Base-by-base conservation (phyloP, 768 basidiomycete genomes). In the Obba rivulosa region DNA sequence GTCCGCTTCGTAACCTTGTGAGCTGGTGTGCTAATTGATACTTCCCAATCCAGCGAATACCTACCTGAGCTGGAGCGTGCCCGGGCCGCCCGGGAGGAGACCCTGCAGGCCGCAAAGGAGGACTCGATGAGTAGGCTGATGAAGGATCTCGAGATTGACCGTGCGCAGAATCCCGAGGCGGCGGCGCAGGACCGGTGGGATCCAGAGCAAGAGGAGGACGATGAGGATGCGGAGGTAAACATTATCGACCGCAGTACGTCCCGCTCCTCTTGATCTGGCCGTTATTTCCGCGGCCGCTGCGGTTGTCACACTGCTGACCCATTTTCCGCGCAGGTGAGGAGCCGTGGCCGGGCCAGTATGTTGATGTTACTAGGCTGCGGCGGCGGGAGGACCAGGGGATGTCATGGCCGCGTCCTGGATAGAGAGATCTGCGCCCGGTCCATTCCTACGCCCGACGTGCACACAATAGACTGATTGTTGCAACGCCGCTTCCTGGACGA, bases 41-140 rank as follows among this genome's bases (percentile, higher is more conserved):
- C 28, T 31, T 5, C 28, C 28, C 13, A 31, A 20, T 24, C 1
- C 65, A 95, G 92, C 52, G 91, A 93, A 46, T 99, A 98, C 63
- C 76, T 92, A 28, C 93, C 94, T 0, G 94, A 97, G 61, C 76
- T 98, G 4, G 77, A 84, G 38, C 79, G 82, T 28, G 80, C 92
- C 16, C 78, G 79, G 14, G 75, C 73, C 8, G 70, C 73, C 3
- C 78, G 84, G 23, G 84, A 88, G 46, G 73, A 80, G 56, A 74
- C 79, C 0, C 71, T 90, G 8, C 74, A 79, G 45, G 79, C 76
- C 35, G 71, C 72, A 38, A 91, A 92, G 61, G 74, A 81, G 21
- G 91, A 92, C 47, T 89, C 86, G 0, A 73, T 94, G 70, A 77
- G 74, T 56, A 73, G 85, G 39, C 65, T 92, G 51, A 82, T 94